A percentile compares a stretch with the other conserved stretches of the same genome.
These are phyloP conservation scores for Phytophthora sp. DNA, from an alignment of 352 stramenopile genomes.

Conservation along the genomic window DNA sequence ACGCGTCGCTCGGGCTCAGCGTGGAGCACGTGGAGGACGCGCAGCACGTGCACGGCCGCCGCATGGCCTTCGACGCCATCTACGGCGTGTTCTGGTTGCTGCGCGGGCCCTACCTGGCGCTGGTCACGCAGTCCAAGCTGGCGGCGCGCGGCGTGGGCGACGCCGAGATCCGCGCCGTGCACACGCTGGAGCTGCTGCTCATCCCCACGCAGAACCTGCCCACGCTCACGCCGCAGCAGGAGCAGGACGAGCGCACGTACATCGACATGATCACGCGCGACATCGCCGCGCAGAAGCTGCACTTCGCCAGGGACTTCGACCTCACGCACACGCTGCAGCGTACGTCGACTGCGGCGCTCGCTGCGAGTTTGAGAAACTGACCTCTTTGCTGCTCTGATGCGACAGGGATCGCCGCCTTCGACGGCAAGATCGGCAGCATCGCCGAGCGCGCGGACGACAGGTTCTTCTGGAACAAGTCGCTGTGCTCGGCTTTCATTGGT, in stretches of 20 bases:
- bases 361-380: conserved; percentile 2
- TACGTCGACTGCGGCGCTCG: no score
- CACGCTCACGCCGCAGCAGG: conserved; percentile 49
- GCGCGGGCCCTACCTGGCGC: conserved; percentile 68
- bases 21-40: conserved; percentile 69
- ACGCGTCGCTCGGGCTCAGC: conserved; percentile 50
- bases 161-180: conserved; percentile 61
- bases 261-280: conserved; percentile 65
- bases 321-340: conserved; percentile 82
- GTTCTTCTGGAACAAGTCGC: conserved; percentile 94
- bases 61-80: conserved; percentile 80
- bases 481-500: conserved; percentile 67
- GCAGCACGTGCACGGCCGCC: conserved; percentile 71
- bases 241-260: conserved; percentile 67
- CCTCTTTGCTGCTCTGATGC: background rate
- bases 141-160: conserved; percentile 55
- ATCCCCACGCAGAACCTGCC: conserved; percentile 69
- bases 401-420: conserved; percentile 59
- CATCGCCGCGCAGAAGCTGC: conserved; percentile 66
- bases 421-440: conserved; percentile 57
- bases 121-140: conserved; percentile 74
- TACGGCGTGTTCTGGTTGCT: conserved; percentile 82
- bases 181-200: conserved; percentile 68
- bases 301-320: conserved; percentile 81
- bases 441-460: conserved; percentile 82